phyloP scores from a whole-genome alignment of 352 stramenopile species.

The Globisporangium barbulae region DNA sequence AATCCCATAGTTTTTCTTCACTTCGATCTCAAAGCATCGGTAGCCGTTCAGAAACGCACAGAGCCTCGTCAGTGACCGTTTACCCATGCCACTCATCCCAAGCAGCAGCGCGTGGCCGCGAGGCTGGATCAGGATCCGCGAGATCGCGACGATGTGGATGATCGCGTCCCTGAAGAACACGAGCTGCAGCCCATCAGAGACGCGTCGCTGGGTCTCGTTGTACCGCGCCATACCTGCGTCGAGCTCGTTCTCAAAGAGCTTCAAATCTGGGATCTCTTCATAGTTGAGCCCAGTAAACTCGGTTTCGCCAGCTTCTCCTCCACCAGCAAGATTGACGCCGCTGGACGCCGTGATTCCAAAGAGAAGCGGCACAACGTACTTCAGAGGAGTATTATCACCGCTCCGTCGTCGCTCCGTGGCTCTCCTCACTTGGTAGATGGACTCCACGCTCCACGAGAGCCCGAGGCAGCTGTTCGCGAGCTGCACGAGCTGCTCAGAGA shows the following conservation, averaged over 20 bases:
- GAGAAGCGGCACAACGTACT: slow-evolving; percentile 7
- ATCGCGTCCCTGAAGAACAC: slow-evolving; percentile 87
- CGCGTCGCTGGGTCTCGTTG: background rate
- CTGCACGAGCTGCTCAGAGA: slow-evolving; percentile 77
- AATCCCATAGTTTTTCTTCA: slow-evolving; percentile 82
- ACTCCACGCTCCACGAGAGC: slow-evolving; percentile 53
- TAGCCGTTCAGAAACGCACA: slow-evolving; percentile 76
- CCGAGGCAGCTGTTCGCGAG: slow-evolving; percentile 63
- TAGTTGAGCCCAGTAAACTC: background rate
- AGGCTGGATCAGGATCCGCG: slow-evolving; percentile 78
- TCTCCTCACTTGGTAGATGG: slow-evolving; percentile 26
- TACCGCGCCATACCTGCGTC: slow-evolving; percentile 30
- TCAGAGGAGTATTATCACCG: background rate
- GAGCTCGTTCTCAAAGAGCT: slow-evolving; percentile 57
- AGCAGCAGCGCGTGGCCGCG: slow-evolving; percentile 86
- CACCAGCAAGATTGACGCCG: background rate
- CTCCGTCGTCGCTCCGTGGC: background rate
- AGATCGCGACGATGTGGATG: slow-evolving; percentile 81
- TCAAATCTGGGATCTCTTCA: slow-evolving; percentile 31
- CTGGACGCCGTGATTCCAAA: slow-evolving; percentile 2
- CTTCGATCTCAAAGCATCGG: slow-evolving; percentile 75
- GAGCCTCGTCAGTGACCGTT: slow-evolving; percentile 77
- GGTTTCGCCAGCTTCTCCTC: background rate
- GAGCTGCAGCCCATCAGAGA: slow-evolving; percentile 32
- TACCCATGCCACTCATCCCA: slow-evolving; percentile 83